These are phyloP conservation scores for Solanum hybrid DNA, from an alignment of 305 asterid genomes.

Conservation along the genomic window DNA sequence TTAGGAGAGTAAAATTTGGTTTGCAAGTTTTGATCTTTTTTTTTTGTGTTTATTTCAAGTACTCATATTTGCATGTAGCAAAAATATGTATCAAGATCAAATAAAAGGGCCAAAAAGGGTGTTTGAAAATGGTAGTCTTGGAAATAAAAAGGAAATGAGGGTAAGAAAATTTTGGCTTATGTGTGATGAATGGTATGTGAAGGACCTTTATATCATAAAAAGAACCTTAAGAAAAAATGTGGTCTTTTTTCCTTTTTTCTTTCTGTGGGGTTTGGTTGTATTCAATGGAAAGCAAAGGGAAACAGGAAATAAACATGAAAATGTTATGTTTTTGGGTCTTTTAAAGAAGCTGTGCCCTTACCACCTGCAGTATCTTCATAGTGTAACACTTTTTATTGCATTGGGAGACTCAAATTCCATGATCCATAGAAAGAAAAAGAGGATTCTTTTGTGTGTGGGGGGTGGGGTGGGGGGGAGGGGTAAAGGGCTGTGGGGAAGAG, in stretches of 20 bases:
- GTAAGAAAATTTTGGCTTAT: background rate
- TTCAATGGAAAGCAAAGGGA: conserved; percentile 7
- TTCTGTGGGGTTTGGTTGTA: conserved; percentile 1
- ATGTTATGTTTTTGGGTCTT: conserved; percentile 19
- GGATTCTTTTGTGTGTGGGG: conserved; percentile 5
- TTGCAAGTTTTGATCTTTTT: no score
- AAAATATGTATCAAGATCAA: background rate
- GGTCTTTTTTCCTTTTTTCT: background rate
- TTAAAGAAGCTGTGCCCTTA: conserved; percentile 21
- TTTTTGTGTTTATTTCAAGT: background rate
- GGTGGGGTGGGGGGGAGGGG: background rate
- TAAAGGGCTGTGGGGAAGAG: conserved; percentile 20
- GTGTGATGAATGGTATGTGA: background rate
- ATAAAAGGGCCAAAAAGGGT: background rate
- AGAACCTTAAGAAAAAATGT: background rate
- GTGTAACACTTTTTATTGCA: conserved; percentile 23
- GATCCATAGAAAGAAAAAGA: conserved; percentile 15
- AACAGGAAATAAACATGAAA: conserved; percentile 11
- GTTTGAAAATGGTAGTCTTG: background rate
- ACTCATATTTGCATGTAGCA: background rate
- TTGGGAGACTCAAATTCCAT: conserved; percentile 75
- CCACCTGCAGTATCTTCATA: conserved; percentile 18
- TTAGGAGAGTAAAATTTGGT: no score
- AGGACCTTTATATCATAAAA: conserved; percentile 5
- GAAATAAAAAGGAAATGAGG: background rate